Evolutionary conservation across 2,329 filamentous ascomycete genomes (phyloP).

Genomic region (Neonectria sp.): DNA sequence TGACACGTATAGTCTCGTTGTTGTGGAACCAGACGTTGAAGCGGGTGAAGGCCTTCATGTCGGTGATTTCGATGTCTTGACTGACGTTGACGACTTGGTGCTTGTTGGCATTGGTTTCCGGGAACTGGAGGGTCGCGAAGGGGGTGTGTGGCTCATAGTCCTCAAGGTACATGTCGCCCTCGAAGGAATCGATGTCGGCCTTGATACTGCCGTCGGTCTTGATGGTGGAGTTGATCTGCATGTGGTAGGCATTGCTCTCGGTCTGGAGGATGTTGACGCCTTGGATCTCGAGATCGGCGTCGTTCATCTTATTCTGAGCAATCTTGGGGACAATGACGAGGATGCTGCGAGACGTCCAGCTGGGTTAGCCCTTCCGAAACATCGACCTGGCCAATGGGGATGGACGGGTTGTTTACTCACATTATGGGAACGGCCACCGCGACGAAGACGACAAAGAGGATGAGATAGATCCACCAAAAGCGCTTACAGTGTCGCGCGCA

Average conservation of each 20-base stretch:
- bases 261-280: slow-evolving; percentile 66
- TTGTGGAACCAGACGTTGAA: slow-evolving; percentile 71
- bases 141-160: slow-evolving; percentile 62
- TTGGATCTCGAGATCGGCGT: slow-evolving; percentile 67
- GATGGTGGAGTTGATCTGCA: slow-evolving; percentile 72
- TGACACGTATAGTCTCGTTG: slow-evolving; percentile 66
- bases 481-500: slow-evolving; percentile 65
- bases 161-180: slow-evolving; percentile 69
- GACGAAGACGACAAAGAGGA: slow-evolving; percentile 64
- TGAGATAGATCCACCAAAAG: slow-evolving; percentile 75
- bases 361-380: slow-evolving; percentile 25
- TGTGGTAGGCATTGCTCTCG: slow-evolving; percentile 59
- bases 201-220: slow-evolving; percentile 65
- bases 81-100: slow-evolving; percentile 67
- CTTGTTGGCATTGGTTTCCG: slow-evolving; percentile 64
- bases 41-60: slow-evolving; percentile 64
- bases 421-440: slow-evolving; percentile 71
- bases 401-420: slow-evolving; percentile 60
- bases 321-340: slow-evolving; percentile 71
- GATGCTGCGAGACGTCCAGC: slow-evolving; percentile 57
- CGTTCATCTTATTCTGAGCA: slow-evolving; percentile 69
- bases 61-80: slow-evolving; percentile 62
- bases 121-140: slow-evolving; percentile 68
- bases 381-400: neutral
- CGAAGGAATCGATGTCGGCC: slow-evolving; percentile 66